phyloP scores from a whole-genome alignment of 1,139 yeast genomes.

The Kodamaea anthophila region DNA sequence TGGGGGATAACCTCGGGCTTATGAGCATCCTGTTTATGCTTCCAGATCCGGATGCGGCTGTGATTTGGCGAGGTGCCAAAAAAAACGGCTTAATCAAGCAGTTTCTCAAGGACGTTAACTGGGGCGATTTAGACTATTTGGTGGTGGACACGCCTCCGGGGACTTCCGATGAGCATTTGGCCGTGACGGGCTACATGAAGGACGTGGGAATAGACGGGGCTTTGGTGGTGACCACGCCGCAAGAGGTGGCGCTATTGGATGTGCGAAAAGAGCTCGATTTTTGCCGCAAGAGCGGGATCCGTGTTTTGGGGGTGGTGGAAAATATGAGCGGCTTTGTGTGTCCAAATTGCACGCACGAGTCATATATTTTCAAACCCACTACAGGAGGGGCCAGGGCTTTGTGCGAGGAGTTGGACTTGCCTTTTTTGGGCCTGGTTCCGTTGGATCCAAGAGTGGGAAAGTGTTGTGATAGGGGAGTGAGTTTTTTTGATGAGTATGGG shows the following conservation, averaged over 20 bases:
- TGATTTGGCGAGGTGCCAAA: constrained; percentile 96
- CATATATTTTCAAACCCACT: constrained; percentile 87
- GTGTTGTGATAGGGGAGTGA: constrained; percentile 84
- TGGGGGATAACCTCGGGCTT: constrained; percentile 88
- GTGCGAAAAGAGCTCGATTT: constrained; percentile 95
- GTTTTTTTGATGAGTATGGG: constrained; percentile 76
- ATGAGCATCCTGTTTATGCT: constrained; percentile 96
- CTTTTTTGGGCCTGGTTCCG: constrained; percentile 88
- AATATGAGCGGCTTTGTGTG: constrained; percentile 99
- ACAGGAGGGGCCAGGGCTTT: constrained; percentile 92
- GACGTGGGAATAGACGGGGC: constrained; percentile 96
- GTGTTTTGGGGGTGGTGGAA: constrained; percentile 84
- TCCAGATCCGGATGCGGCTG: constrained; percentile 89
- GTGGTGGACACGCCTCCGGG: constrained; percentile 98
- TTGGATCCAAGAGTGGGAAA: constrained; percentile 91
- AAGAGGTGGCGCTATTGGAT: constrained; percentile 90
- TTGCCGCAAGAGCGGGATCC: constrained; percentile 84
- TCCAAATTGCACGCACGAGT: constrained; percentile 86
- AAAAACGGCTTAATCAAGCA: constrained; percentile 91
- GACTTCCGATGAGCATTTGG: constrained; percentile 92
- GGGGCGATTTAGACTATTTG: constrained; percentile 90
- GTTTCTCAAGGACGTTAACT: constrained; percentile 88
- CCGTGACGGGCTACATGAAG: constrained; percentile 81
- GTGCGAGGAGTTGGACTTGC: constrained; percentile 70
- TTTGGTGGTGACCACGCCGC: constrained; percentile 91